These are phyloP conservation scores for Suillus cothurnatus DNA, from an alignment of 768 basidiomycete species.

Conservation along the genomic window DNA sequence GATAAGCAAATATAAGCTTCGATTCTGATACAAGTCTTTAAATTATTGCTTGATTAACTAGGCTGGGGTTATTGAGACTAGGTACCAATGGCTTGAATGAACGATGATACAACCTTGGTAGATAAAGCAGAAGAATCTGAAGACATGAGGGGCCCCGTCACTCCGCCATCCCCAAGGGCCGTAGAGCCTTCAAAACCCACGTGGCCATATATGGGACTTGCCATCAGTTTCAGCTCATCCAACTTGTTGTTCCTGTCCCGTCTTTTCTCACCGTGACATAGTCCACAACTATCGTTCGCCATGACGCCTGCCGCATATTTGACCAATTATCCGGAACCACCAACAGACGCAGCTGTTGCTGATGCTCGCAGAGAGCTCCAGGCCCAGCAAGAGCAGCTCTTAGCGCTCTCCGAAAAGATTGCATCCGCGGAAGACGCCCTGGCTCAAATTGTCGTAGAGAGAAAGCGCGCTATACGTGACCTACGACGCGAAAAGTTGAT, in stretches of 20 bases:
- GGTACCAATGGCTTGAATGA: background rate
- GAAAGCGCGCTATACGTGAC: constrained; percentile 53
- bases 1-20: constrained; percentile 1
- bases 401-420: constrained; percentile 48
- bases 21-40: background rate
- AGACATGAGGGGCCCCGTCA: background rate
- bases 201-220: constrained; percentile 25
- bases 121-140: background rate
- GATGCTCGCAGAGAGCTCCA: constrained; percentile 53
- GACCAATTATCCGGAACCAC: constrained; percentile 52
- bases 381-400: constrained; percentile 26
- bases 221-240: constrained; percentile 21
- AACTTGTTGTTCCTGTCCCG: constrained; percentile 13
- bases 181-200: constrained; percentile 16
- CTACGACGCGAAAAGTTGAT: constrained; percentile 49
- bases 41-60: background rate
- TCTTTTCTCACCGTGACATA: constrained; percentile 10
- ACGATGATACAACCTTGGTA: background rate
- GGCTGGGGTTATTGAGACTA: background rate
- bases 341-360: constrained; percentile 54
- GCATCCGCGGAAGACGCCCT: constrained; percentile 55
- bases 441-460: constrained; percentile 58
- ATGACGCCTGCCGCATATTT: constrained; percentile 20
- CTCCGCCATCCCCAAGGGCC: constrained; percentile 5
- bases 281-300: constrained; percentile 8